Evolutionary conservation across 106 monocot species (phyloP).

Genomic region (Narthecium ossifragum): DNA sequence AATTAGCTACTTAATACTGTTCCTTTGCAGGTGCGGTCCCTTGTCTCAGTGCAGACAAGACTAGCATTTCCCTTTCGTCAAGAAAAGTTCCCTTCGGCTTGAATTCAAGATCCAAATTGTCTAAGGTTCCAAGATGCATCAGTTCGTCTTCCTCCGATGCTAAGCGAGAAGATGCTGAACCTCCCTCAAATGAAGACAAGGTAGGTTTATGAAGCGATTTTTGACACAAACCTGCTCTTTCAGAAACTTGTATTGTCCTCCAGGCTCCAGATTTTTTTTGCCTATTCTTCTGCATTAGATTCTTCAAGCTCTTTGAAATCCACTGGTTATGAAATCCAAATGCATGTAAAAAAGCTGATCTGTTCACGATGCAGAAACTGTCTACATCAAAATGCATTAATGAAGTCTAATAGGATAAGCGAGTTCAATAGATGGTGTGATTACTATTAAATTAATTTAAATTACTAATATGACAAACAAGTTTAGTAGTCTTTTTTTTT

Average conservation of each 20-base stretch:
- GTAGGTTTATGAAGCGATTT: conserved; percentile 8
- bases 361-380: neutral
- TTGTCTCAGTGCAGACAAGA: neutral
- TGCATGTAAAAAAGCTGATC: neutral
- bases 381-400: neutral
- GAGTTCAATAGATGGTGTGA: too few relatives aligned
- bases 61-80: conserved; percentile 8
- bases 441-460: too few relatives aligned
- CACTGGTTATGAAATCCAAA: neutral
- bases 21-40: conserved; percentile 10
- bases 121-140: conserved; percentile 15
- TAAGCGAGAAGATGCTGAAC: conserved; percentile 7
- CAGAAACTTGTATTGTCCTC: too few relatives aligned
- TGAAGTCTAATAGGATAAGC: too few relatives aligned
- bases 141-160: conserved; percentile 33
- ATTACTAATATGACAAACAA: neutral
- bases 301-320: neutral
- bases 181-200: conserved; percentile 20
- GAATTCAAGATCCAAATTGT: conserved; percentile 12
- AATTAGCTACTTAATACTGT: neutral
- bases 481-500: neutral
- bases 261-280: too few relatives aligned
- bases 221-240: neutral
- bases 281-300: neutral
- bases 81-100: conserved; percentile 8